Percentiles rank a stretch among this genome's conserved stretches.
Conservation (phyloP, 2,329 filamentous ascomycete genomes). For the Exophiala calicioides region DNA sequence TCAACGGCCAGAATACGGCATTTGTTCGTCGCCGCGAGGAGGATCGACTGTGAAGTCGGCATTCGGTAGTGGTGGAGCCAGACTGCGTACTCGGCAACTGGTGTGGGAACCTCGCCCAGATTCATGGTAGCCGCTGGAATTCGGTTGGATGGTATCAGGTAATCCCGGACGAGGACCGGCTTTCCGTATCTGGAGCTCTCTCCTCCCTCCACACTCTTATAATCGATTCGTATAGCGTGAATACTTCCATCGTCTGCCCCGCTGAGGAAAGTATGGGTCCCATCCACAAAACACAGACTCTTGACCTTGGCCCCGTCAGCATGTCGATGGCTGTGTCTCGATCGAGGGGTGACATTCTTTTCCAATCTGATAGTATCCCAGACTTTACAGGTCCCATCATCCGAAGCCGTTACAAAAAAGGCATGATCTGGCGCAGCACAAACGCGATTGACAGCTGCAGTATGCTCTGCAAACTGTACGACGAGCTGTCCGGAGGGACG, state of each 20-base stretch:
- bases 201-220: constrained; percentile 56
- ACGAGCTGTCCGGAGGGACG: constrained; percentile 80
- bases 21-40: constrained; percentile 82
- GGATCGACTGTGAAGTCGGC: constrained; percentile 71
- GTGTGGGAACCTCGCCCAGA: constrained; percentile 66
- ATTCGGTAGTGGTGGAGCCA: constrained; percentile 92
- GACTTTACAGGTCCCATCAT: constrained; percentile 86
- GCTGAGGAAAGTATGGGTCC: constrained; percentile 89
- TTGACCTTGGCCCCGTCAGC: constrained; percentile 70
- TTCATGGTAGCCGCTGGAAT: constrained; percentile 74
- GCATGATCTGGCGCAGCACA: constrained; percentile 82
- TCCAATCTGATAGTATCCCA: constrained; percentile 92
- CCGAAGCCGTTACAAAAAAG: constrained; percentile 92
- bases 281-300: constrained; percentile 85
- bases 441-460: constrained; percentile 76
- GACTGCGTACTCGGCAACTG: constrained; percentile 69
- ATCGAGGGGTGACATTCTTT: constrained; percentile 83
- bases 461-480: constrained; percentile 86
- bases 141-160: constrained; percentile 63
- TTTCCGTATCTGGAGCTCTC: constrained; percentile 74
- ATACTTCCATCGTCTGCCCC: constrained; percentile 88
- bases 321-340: constrained; percentile 82
- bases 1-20: constrained; percentile 84
- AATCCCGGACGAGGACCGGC: constrained; percentile 73
- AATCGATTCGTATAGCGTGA: constrained; percentile 82